Conservation (phyloP, 2,329 filamentous ascomycete genomes). For the Colletotrichum somersetense region DNA sequence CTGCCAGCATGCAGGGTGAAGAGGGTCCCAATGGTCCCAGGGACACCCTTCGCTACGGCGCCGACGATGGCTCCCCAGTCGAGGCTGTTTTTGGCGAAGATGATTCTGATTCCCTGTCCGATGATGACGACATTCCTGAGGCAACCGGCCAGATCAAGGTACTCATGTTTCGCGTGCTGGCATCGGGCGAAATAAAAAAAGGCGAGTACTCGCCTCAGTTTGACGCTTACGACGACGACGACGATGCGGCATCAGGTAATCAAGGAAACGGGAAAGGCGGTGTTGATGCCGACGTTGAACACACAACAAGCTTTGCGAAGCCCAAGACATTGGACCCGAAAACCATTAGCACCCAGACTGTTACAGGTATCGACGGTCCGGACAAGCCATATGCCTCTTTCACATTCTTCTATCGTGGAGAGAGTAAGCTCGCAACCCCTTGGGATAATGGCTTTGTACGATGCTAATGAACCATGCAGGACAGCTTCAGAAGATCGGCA, state of each 20-base stretch:
- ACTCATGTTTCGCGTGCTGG: slow-evolving; percentile 93
- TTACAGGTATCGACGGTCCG: slow-evolving; percentile 96
- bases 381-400: slow-evolving; percentile 97
- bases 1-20: slow-evolving; percentile 53
- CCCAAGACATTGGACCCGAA: slow-evolving; percentile 96
- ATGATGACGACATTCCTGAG: slow-evolving; percentile 91
- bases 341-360: slow-evolving; percentile 97
- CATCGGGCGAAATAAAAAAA: slow-evolving; percentile 96
- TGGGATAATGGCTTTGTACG: slow-evolving; percentile 12
- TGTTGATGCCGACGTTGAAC: slow-evolving; percentile 88
- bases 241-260: slow-evolving; percentile 68
- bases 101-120: slow-evolving; percentile 78
- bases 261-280: slow-evolving; percentile 68
- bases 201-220: slow-evolving; percentile 99
- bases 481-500: slow-evolving; percentile 97
- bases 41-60: slow-evolving; percentile 83
- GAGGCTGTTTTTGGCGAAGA: slow-evolving; percentile 78
- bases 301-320: slow-evolving; percentile 97
- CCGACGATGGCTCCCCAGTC: slow-evolving; percentile 79
- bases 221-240: slow-evolving; percentile 94
- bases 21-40: slow-evolving; percentile 59
- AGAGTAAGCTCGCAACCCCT: slow-evolving; percentile 74
- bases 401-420: slow-evolving; percentile 97
- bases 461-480: slow-evolving; percentile 62
- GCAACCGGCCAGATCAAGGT: slow-evolving; percentile 98